Base-by-base conservation (phyloP, 139 green algal species). In the Haematococcus lacustris region DNA sequence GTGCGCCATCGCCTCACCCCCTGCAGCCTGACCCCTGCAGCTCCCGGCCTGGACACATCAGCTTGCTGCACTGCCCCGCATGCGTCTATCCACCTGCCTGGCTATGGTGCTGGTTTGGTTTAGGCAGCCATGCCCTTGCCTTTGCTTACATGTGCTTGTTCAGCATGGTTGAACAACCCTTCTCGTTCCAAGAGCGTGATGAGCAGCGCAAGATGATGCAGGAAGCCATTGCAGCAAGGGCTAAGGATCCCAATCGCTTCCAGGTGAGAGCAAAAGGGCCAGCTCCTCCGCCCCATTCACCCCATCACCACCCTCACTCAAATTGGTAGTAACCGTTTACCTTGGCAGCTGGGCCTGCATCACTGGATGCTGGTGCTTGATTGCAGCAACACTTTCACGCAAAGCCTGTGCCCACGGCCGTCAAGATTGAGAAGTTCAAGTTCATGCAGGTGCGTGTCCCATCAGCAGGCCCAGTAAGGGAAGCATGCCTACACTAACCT, bases 181-280 rank as follows among this genome's bases (percentile, higher is more conserved):
- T 89, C 74, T 79, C 67, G 59, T 89, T 89, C 73, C 75, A 83
- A 37, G 77, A 73, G 5, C 73, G 66, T 1, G 79, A 85, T 30
- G 60, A 79, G 57, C 75, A 80, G 60, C 68, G 68, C 26, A 21
- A 68, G 67, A 38, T 37, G 13, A 62, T 76, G 38, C 67, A 65
- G 33, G 68, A 76, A 51, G 69, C 66, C 21, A 41, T 71, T n/a
- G 70, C 73, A 0, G 35, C 51, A 6, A 63, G 69, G 2, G 81
- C 81, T 9, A 78, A 80, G 66, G 79, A 88, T 66, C 78, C 83
- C 59, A 80, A 82, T 53, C 68, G 82, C 41, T 87, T 87, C 62
- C 83, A 84, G 66, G 69, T 77, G 38, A 2, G 57, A 34, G 39
- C 53, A 34, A 32, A 17, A 35, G 17, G 17, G 17, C 23, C 25